Base-by-base conservation (phyloP, 306 rosid species). In the Fragaria ananassa region DNA sequence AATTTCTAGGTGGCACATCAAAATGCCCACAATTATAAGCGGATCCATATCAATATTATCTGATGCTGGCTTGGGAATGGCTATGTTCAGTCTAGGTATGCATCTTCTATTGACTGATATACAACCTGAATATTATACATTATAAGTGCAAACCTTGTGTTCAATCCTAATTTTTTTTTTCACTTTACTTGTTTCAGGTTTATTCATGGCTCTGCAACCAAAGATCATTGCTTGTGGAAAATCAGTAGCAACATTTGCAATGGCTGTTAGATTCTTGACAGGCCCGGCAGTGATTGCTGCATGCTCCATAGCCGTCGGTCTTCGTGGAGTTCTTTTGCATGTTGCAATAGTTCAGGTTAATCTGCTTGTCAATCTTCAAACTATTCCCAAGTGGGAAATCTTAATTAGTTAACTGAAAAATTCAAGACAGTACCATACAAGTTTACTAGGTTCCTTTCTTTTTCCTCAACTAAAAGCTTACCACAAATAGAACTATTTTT, bases 201-300 rank as follows among this genome's bases (percentile, higher is more conserved):
- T 93, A 56, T 93, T 93, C 86, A 93, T 93, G 98, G 98, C 97
- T 69, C 87, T 93, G 49, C 98, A 91, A 76, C 97, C 96, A 37
- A 93, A 85, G 91, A 76, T 93, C 79, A 89, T 93, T 66, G 93
- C 93, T 5, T 93, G 98, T 86, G 97, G 98, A 67, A 93, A 93
- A 85, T 84, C 90, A 17, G 96, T 91, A 41, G 98, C 98, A 42
- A 77, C 96, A 47, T 91, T 91, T 93, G 83, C 97, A 78, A 91
- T 93, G 97, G 97, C 97, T 31, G 98, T 93, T 45, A 84, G 98
- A 81, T 93, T 93, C 88, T 82, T 93, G 78, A 89, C 90, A 3
- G 98, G 97, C 42, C 98, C 98, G 3, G 97, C 97, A 60, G 98
- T 93, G 25, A 91, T 89, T 53, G 98, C 98, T 0, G 97, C 98